Conservation (phyloP, 768 basidiomycete species). For the Trametes cinnabarina region DNA sequence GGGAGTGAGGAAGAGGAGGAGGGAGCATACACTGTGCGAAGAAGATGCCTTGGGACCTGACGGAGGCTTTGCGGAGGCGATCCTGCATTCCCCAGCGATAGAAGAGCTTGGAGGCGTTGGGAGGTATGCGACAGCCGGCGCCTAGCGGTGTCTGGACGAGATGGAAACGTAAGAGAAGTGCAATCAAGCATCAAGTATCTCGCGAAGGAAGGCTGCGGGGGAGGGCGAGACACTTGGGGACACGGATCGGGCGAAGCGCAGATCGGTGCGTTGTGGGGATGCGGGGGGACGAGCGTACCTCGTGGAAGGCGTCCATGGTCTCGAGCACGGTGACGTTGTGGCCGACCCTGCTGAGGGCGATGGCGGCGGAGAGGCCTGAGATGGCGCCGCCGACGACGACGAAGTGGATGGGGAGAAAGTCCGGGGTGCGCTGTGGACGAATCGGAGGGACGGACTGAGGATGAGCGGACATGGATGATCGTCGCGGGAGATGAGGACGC, state of each 20-base stretch:
- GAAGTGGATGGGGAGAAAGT: slow-evolving; percentile 29
- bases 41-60: slow-evolving; percentile 24
- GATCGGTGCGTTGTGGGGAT: too few relatives aligned
- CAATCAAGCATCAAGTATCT: too few relatives aligned
- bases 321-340: slow-evolving; percentile 38
- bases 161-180: too few relatives aligned
- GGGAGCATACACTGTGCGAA: slow-evolving; percentile 19
- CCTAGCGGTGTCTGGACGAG: slow-evolving; percentile 19
- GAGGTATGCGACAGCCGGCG: slow-evolving; percentile 46
- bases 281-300: slow-evolving; percentile 24
- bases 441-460: not conserved
- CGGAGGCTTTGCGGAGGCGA: slow-evolving; percentile 34
- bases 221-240: not conserved
- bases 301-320: slow-evolving; percentile 24
- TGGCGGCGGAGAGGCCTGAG: slow-evolving; percentile 36
- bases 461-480: not conserved
- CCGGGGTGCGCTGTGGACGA: slow-evolving; percentile 7
- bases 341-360: slow-evolving; percentile 35
- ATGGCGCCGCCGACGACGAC: slow-evolving; percentile 35
- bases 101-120: slow-evolving; percentile 56
- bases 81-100: slow-evolving; percentile 55
- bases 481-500: not conserved
- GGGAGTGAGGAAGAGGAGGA: not conserved
- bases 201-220: not conserved
- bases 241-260: not conserved